Evolutionary conservation across 2,329 filamentous ascomycete genomes (phyloP).

Genomic region (Sporothrix inflata): DNA sequence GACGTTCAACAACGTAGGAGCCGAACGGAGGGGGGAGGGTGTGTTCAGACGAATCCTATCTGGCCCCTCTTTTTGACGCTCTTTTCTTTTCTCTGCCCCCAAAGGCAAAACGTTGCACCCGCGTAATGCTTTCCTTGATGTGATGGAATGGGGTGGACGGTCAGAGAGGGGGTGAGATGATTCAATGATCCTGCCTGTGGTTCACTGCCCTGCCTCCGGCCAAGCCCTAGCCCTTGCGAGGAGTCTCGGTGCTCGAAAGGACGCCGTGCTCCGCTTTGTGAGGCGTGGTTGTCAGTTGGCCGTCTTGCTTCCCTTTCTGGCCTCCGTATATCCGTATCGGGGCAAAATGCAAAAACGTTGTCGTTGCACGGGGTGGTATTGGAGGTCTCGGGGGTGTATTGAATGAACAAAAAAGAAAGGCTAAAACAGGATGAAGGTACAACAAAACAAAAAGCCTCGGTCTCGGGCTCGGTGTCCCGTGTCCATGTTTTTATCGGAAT

Average conservation of each 20-base stretch:
- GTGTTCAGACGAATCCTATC: conserved; percentile 7
- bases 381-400: neutral
- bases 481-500: neutral
- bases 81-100: neutral
- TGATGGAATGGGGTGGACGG: neutral
- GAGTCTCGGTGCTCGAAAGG: neutral
- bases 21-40: neutral
- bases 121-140: conserved; percentile 13
- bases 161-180: neutral
- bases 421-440: neutral
- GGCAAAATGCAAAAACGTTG: neutral
- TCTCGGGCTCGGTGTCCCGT: conserved; percentile 17
- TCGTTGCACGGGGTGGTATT: no score
- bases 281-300: neutral
- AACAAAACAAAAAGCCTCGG: neutral
- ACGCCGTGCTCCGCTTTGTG: conserved; percentile 5
- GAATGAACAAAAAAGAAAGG: neutral
- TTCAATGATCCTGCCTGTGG: neutral
- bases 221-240: no score
- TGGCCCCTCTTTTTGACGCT: conserved; percentile 12
- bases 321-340: conserved; percentile 16
- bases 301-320: conserved; percentile 9
- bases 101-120: conserved; percentile 14
- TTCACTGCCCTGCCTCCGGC: neutral
- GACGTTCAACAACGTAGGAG: neutral